Conservation (phyloP, 768 basidiomycete species). For the Antrodiella citrinella region DNA sequence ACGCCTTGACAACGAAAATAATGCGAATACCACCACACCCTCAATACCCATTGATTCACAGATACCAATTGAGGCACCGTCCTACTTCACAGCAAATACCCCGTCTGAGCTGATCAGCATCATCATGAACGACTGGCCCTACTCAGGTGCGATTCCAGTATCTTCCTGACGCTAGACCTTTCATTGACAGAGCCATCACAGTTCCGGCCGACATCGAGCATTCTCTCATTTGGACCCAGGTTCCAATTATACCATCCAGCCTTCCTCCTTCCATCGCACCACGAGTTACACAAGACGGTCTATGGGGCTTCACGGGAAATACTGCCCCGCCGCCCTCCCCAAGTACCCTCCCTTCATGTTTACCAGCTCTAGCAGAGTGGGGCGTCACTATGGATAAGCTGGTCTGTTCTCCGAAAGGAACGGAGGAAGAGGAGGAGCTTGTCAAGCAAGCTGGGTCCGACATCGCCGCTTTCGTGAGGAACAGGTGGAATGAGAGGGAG, state of each 20-base stretch:
- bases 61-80: conserved; percentile 31
- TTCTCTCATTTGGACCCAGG: conserved; percentile 61
- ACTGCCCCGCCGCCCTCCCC: conserved; percentile 48
- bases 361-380: conserved; percentile 66
- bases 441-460: conserved; percentile 46
- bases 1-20: conserved; percentile 28
- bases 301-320: conserved; percentile 75
- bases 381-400: conserved; percentile 56
- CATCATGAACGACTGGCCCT: conserved; percentile 84
- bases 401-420: conserved; percentile 42
- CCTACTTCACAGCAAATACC: conserved; percentile 61
- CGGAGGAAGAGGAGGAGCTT: conserved; percentile 42
- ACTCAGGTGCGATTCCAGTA: conserved; percentile 47
- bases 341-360: conserved; percentile 44
- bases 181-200: conserved; percentile 8
- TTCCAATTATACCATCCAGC: conserved; percentile 60
- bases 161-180: not conserved
- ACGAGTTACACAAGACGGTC: conserved; percentile 64
- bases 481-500: conserved; percentile 57
- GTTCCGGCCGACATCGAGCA: conserved; percentile 73
- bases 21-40: not conserved
- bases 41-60: conserved; percentile 15
- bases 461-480: conserved; percentile 54
- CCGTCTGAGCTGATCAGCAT: conserved; percentile 55
- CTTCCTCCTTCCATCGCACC: conserved; percentile 42